phyloP scores from a whole-genome alignment of 371 early-diverging fungal species.

The Mucor plumbeus region DNA sequence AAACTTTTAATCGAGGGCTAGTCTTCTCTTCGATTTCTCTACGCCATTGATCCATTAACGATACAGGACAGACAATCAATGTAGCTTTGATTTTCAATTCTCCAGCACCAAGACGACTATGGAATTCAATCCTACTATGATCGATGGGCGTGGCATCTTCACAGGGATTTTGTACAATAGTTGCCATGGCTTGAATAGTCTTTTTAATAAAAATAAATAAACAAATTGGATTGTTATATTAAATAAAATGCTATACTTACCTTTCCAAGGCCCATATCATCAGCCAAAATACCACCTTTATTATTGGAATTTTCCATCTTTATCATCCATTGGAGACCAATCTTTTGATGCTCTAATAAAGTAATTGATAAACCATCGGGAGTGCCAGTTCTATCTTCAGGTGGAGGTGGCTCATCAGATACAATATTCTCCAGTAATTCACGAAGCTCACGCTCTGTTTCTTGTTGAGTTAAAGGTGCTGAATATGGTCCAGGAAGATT shows the following conservation, averaged over 20 bases:
- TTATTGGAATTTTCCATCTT: constrained; percentile 58
- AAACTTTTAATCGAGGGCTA: constrained; percentile 47
- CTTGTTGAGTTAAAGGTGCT: neutral
- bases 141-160: constrained; percentile 21
- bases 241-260: constrained; percentile 17
- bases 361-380: constrained; percentile 54
- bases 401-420: constrained; percentile 42
- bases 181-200: constrained; percentile 83
- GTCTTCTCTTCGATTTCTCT: constrained; percentile 63
- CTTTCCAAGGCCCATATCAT: constrained; percentile 69
- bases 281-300: constrained; percentile 77
- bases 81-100: constrained; percentile 74
- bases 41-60: constrained; percentile 70
- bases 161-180: constrained; percentile 62
- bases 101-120: constrained; percentile 9
- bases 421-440: constrained; percentile 50
- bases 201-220: neutral
- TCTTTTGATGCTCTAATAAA: constrained; percentile 68
- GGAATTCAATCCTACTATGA: neutral
- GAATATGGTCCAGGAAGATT: neutral
- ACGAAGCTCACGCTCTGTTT: constrained; percentile 46
- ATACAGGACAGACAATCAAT: constrained; percentile 67
- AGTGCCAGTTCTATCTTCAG: constrained; percentile 54
- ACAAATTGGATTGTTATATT: neutral
- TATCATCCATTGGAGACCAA: constrained; percentile 67